Percentiles rank a stretch among this genome's conserved stretches.
phyloP scores from a whole-genome alignment of 345 rosid genomes.

The Rhizophora mangle region DNA sequence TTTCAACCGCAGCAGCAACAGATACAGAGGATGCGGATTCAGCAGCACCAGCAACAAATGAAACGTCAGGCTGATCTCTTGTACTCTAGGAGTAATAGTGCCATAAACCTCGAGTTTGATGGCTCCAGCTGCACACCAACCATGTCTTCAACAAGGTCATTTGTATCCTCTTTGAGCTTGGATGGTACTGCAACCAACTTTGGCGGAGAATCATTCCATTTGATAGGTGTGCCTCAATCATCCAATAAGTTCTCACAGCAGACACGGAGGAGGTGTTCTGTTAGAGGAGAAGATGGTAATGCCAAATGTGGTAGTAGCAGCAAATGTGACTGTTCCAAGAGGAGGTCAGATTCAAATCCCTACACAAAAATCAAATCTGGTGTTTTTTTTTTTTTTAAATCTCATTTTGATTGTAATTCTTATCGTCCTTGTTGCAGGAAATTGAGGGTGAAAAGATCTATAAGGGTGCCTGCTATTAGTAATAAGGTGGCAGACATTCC shows the following conservation, averaged over 20 bases:
- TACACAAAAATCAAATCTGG: not conserved
- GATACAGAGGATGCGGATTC: conserved; percentile 39
- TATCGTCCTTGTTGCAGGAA: conserved; percentile 35
- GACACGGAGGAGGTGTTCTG: conserved; percentile 53
- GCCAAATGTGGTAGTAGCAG: conserved; percentile 52
- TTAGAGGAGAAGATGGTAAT: conserved; percentile 58
- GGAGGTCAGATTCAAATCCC: conserved; percentile 38
- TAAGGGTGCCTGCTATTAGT: conserved; percentile 79
- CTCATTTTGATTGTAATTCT: not conserved
- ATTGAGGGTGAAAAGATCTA: conserved; percentile 58
- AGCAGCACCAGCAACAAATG: conserved; percentile 36
- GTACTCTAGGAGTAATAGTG: conserved; percentile 46
- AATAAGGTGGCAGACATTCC: conserved; percentile 85
- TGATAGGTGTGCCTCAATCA: conserved; percentile 50
- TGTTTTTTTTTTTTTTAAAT: not conserved
- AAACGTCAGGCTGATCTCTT: conserved; percentile 38
- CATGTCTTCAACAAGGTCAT: conserved; percentile 56
- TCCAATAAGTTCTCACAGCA: conserved; percentile 50
- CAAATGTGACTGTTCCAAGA: conserved; percentile 80
- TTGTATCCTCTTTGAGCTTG: conserved; percentile 63
- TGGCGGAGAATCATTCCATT: conserved; percentile 49
- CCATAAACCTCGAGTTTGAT: conserved; percentile 59
- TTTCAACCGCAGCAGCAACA: conserved; percentile 52
- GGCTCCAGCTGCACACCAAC: conserved; percentile 52
- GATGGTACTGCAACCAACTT: conserved; percentile 49